These are phyloP conservation scores for Beauveria sp. DNA, from an alignment of 2,329 filamentous ascomycete species.

Conservation along the genomic window DNA sequence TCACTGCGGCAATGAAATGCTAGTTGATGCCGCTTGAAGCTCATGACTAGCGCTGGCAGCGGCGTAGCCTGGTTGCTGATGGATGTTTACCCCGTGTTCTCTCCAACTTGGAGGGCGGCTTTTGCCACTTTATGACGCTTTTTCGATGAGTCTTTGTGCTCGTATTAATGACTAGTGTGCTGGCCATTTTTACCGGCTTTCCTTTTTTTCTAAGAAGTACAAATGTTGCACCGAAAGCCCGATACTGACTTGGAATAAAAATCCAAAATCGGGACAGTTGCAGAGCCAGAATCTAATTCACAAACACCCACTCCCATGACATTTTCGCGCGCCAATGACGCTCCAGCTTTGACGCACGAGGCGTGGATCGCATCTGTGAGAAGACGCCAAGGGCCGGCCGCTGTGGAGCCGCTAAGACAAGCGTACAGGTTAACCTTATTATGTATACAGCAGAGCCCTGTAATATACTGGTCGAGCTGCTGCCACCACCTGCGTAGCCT, in stretches of 20 bases:
- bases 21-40: neutral
- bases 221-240: neutral
- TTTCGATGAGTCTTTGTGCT: too few species aligned
- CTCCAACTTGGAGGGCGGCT: neutral
- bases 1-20: neutral
- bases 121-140: neutral
- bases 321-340: neutral
- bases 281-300: neutral
- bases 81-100: neutral
- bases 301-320: neutral
- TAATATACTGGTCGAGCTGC: too few species aligned
- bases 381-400: neutral
- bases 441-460: too few species aligned
- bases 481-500: neutral
- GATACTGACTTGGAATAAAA: neutral
- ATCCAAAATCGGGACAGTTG: neutral
- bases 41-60: neutral
- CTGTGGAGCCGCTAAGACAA: slow-evolving; percentile 1
- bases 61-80: neutral
- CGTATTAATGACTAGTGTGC: neutral
- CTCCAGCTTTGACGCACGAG: neutral
- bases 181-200: neutral
- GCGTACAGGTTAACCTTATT: slow-evolving; percentile 8
- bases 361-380: neutral
- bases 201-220: neutral